These are phyloP conservation scores for Williopsis jadinii DNA, from an alignment of 1,139 yeast genomes.

Conservation along the genomic window DNA sequence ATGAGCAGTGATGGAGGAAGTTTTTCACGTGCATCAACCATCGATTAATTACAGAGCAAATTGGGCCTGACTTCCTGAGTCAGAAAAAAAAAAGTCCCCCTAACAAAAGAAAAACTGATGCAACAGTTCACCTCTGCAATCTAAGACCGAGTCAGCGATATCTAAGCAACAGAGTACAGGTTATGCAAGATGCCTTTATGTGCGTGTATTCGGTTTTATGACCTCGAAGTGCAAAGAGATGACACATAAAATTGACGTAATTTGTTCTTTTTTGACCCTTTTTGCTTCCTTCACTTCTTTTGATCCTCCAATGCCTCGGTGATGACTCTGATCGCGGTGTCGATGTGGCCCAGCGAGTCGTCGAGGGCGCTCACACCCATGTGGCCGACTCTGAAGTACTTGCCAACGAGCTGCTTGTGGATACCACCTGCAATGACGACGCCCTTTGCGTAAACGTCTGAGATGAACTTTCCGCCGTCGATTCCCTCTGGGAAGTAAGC, in stretches of 20 bases:
- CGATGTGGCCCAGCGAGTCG: constrained; percentile 32
- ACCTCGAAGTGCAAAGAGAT: too few species aligned
- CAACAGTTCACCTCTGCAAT: too few species aligned
- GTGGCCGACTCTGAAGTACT: constrained; percentile 91
- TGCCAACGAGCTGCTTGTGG: constrained; percentile 71
- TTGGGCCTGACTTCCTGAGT: too few species aligned
- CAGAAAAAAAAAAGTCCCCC: too few species aligned
- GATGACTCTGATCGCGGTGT: constrained; percentile 32
- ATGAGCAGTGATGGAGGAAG: neutral
- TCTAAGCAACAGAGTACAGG: too few species aligned
- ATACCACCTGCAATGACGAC: constrained; percentile 88
- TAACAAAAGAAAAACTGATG: too few species aligned
- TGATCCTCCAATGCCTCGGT: constrained; percentile 33
- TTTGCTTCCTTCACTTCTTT: constrained; percentile 7
- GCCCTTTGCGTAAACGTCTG: constrained; percentile 56
- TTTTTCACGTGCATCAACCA: too few species aligned
- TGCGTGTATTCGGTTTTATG: too few species aligned
- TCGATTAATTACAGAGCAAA: neutral
- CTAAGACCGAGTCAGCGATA: too few species aligned
- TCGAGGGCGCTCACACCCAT: constrained; percentile 70
- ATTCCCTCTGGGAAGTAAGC: constrained; percentile 76
- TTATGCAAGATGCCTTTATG: too few species aligned
- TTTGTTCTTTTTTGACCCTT: too few species aligned
- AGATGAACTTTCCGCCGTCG: constrained; percentile 57
- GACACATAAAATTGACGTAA: too few species aligned